A percentile compares a stretch with the other conserved stretches of the same genome.
Conservation (phyloP, 331 rosid genomes). For the Erythrophleum ivorense region DNA sequence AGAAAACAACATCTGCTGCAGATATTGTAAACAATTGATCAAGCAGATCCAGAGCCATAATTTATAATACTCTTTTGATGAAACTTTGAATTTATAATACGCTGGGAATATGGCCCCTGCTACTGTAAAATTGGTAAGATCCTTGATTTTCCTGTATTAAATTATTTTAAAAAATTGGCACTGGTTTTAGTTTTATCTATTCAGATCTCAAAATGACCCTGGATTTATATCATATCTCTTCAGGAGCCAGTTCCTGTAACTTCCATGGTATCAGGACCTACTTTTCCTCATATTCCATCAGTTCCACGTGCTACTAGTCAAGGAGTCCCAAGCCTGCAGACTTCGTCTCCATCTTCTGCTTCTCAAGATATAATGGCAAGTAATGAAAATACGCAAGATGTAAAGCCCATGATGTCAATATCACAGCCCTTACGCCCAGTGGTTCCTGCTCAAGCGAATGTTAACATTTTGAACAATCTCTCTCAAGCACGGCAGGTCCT, state of each 20-base stretch:
- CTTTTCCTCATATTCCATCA: slow-evolving; percentile 68
- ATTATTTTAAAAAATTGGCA: slow-evolving; percentile 12
- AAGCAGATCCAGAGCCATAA: too few species aligned
- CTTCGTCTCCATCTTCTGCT: slow-evolving; percentile 82
- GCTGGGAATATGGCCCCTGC: slow-evolving; percentile 76
- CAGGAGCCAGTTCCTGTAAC: slow-evolving; percentile 89
- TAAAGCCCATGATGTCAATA: slow-evolving; percentile 74
- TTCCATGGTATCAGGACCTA: slow-evolving; percentile 78
- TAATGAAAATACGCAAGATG: slow-evolving; percentile 76
- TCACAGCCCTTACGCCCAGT: slow-evolving; percentile 76
- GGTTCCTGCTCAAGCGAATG: slow-evolving; percentile 74
- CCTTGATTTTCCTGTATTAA: slow-evolving; percentile 3
- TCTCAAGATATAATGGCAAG: slow-evolving; percentile 80
- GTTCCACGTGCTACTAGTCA: slow-evolving; percentile 76
- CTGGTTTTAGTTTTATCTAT: slow-evolving; percentile 19
- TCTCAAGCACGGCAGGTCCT: slow-evolving; percentile 84
- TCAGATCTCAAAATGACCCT: slow-evolving; percentile 31
- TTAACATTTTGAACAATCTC: slow-evolving; percentile 82
- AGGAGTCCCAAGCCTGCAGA: slow-evolving; percentile 84
- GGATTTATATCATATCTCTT: slow-evolving; percentile 40
- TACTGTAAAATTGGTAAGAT: slow-evolving; percentile 87
- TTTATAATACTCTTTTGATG: too few species aligned
- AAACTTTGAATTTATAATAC: too few species aligned
- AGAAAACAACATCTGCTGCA: too few species aligned
- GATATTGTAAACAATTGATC: too few species aligned